phyloP scores from a whole-genome alignment of 176 grass and related monocot genomes.

The Cocos nucifera region DNA sequence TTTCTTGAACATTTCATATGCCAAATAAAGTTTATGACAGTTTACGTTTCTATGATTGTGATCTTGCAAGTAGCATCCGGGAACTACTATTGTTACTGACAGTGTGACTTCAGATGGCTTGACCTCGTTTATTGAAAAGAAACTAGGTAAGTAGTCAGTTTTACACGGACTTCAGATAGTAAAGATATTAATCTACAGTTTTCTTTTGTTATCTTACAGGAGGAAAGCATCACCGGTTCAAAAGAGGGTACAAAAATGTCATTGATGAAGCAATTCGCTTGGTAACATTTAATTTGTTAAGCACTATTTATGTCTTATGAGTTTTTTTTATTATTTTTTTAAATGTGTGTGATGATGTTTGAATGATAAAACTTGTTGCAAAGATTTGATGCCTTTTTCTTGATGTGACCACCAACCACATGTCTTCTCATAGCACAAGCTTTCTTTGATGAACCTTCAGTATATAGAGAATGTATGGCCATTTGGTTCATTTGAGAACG shows the following conservation, averaged over 20 bases:
- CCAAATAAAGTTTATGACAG: neutral
- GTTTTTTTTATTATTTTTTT: too few species aligned
- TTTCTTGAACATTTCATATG: neutral
- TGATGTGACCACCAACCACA: too few species aligned
- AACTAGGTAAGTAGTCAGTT: constrained; percentile 50
- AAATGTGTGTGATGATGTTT: too few species aligned
- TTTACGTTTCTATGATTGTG: constrained; percentile 19
- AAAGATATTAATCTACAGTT: constrained; percentile 3
- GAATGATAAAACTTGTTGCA: too few species aligned
- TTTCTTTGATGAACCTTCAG: too few species aligned
- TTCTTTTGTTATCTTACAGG: constrained; percentile 41
- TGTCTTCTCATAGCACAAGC: too few species aligned
- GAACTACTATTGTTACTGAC: constrained; percentile 87
- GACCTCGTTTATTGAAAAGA: constrained; percentile 87
- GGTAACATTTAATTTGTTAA: constrained; percentile 38
- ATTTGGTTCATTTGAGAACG: too few species aligned
- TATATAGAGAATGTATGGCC: too few species aligned
- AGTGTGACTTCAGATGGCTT: constrained; percentile 97
- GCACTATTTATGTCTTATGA: neutral
- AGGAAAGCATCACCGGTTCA: constrained; percentile 96
- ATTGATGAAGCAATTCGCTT: constrained; percentile 95
- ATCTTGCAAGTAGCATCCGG: constrained; percentile 60
- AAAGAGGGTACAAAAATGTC: constrained; percentile 95
- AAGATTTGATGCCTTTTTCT: too few species aligned
- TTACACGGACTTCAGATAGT: too few species aligned